A percentile compares a stretch with the other conserved stretches of the same genome.
Evolutionary conservation across 495 filamentous ascomycete species (phyloP).

Genomic region (Aspergillus cavernicola): DNA sequence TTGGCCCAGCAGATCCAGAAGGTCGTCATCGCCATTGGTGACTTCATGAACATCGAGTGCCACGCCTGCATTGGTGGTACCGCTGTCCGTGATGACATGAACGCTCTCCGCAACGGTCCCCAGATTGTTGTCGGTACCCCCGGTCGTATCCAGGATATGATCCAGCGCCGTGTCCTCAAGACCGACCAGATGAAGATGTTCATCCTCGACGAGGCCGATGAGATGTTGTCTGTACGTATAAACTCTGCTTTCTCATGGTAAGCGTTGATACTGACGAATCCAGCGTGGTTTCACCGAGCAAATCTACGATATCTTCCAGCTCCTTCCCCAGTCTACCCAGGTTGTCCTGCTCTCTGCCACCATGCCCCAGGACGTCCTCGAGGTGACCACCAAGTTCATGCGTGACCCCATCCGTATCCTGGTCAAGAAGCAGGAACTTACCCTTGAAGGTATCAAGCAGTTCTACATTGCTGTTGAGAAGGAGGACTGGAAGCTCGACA

Average conservation of each 20-base stretch:
- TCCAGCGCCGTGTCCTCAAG: conserved; percentile 89
- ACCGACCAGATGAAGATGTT: conserved; percentile 99
- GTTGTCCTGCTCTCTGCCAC: conserved; percentile 96
- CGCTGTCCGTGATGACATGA: conserved; percentile 96
- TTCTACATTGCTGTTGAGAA: conserved; percentile 99
- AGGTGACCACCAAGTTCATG: conserved; percentile 99
- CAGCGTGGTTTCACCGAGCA: conserved; percentile 98
- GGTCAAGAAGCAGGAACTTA: conserved; percentile 99
- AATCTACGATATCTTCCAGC: conserved; percentile 99
- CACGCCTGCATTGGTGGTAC: conserved; percentile 99
- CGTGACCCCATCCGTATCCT: conserved; percentile 97
- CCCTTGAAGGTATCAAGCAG: conserved; percentile 98
- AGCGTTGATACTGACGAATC: background rate
- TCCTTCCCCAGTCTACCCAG: conserved; percentile 95
- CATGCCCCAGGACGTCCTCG: conserved; percentile 97
- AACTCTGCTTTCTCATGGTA: background rate
- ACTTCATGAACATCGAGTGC: conserved; percentile 99
- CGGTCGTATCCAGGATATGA: conserved; percentile 98
- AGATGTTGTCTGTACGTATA: conserved; percentile 88
- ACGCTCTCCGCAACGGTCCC: conserved; percentile 89
- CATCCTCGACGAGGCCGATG: conserved; percentile 97
- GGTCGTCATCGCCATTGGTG: conserved; percentile 95
- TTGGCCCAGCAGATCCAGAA: conserved; percentile 98
- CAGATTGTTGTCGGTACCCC: conserved; percentile 97
- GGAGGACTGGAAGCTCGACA: conserved; percentile 99